Percentiles rank a stretch among this genome's conserved stretches.
These are phyloP conservation scores for Pseudogymnoascus sp. DNA, from an alignment of 2,329 filamentous ascomycete genomes.

Conservation along the genomic window DNA sequence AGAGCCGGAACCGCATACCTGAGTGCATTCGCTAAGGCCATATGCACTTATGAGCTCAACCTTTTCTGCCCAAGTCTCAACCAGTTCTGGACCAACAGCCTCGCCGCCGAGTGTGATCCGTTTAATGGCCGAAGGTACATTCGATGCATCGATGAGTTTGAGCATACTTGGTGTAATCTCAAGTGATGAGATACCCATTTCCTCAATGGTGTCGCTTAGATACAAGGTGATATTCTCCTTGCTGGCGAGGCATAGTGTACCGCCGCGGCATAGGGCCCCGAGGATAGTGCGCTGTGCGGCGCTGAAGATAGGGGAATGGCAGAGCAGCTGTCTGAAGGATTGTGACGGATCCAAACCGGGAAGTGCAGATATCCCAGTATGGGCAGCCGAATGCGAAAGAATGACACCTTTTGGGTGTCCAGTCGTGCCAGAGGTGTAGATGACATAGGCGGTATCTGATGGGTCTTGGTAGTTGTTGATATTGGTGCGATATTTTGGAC, in stretches of 20 bases:
- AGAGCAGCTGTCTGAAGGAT: conserved; percentile 32
- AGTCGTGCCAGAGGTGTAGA: conserved; percentile 13
- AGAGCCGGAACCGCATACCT: conserved; percentile 41
- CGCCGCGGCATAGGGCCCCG: conserved; percentile 2
- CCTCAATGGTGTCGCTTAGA: conserved; percentile 53
- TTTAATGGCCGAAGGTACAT: conserved; percentile 62
- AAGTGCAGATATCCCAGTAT: conserved; percentile 67
- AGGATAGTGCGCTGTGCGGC: conserved; percentile 5
- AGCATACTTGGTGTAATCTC: conserved; percentile 44
- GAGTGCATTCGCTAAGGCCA: conserved; percentile 82
- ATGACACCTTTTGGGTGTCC: conserved; percentile 12
- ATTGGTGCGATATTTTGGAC: background rate
- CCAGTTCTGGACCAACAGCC: conserved; percentile 58
- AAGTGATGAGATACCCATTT: conserved; percentile 41
- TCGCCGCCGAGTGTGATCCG: conserved; percentile 71
- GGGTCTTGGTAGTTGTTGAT: conserved; percentile 1
- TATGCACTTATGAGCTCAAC: conserved; percentile 44
- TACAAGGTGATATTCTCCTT: conserved; percentile 62
- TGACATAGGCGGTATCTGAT: conserved; percentile 12
- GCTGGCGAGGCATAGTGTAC: conserved; percentile 52
- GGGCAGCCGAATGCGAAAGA: conserved; percentile 19
- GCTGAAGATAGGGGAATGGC: conserved; percentile 18
- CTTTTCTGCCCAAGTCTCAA: conserved; percentile 29
- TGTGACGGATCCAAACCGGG: background rate
- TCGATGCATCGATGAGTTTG: conserved; percentile 75